phyloP scores from a whole-genome alignment of 176 grass and related monocot genomes.

The Cenchrus purpureus region DNA sequence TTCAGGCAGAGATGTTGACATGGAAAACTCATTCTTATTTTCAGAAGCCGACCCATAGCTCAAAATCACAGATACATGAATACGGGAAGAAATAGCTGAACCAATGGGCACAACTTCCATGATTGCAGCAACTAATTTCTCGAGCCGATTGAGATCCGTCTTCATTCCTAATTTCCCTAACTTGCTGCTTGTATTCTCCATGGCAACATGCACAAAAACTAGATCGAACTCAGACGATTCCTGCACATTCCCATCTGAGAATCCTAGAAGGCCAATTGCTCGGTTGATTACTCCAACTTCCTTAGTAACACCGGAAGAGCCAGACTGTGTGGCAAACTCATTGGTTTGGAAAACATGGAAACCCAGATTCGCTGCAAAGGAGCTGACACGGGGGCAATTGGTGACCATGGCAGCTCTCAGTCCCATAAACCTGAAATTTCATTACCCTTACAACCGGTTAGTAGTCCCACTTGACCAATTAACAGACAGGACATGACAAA shows the following conservation, averaged over 20 bases:
- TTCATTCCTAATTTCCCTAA: conserved; percentile 55
- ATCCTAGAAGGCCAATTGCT: conserved; percentile 61
- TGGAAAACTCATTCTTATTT: conserved; percentile 45
- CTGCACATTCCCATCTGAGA: conserved; percentile 54
- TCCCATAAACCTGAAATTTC: conserved; percentile 79
- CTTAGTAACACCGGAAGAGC: conserved; percentile 16
- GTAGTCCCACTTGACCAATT: not conserved
- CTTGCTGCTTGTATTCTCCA: conserved; percentile 55
- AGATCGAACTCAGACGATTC: conserved; percentile 81
- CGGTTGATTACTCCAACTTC: conserved; percentile 39
- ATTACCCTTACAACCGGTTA: not conserved
- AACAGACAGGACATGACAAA: not conserved
- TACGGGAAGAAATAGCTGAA: conserved; percentile 59
- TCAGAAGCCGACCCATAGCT: conserved; percentile 72
- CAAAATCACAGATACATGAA: conserved; percentile 71
- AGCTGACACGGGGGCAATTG: conserved; percentile 51
- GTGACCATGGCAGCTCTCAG: conserved; percentile 77
- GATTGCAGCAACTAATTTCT: conserved; percentile 65
- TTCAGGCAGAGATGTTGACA: conserved; percentile 37
- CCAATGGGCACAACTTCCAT: conserved; percentile 56
- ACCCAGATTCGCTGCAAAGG: conserved; percentile 58
- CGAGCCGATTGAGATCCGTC: conserved; percentile 61
- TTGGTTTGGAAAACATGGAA: conserved; percentile 58
- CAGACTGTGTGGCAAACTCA: conserved; percentile 31
- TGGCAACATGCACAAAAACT: conserved; percentile 68